Evolutionary conservation across 306 rosid species (phyloP).

Genomic region (Carpinus fangiana): DNA sequence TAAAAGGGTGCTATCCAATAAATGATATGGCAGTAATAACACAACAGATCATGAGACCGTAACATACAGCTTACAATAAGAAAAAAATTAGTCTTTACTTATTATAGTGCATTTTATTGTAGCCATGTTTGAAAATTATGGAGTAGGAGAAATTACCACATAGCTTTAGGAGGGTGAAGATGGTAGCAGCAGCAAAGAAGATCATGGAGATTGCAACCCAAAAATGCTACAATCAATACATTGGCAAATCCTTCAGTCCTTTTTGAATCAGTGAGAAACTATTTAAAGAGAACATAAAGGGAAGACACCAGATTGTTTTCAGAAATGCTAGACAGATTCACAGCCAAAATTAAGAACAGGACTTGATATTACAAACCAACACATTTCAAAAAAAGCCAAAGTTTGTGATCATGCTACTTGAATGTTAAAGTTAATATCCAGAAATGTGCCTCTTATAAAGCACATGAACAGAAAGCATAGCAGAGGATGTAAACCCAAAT

Average conservation of each 20-base stretch:
- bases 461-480: background rate
- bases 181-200: constrained; percentile 91
- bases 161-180: constrained; percentile 86
- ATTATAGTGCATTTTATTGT: background rate
- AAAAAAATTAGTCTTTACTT: background rate
- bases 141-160: constrained; percentile 53
- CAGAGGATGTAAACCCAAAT: background rate
- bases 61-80: constrained; percentile 15
- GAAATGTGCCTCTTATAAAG: background rate
- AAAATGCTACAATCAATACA: constrained; percentile 69
- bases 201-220: constrained; percentile 99
- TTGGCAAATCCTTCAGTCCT: constrained; percentile 28
- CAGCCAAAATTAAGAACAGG: too few species aligned
- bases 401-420: background rate
- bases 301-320: background rate
- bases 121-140: background rate
- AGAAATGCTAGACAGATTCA: background rate
- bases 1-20: constrained; percentile 15
- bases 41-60: constrained; percentile 18
- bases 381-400: background rate
- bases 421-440: background rate
- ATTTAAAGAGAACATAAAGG: constrained; percentile 19
- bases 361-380: background rate
- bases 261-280: background rate
- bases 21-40: constrained; percentile 6